Percentiles rank a stretch among this genome's conserved stretches.
These are phyloP conservation scores for Aristolochia contorta DNA, from an alignment of 164 flowering plant species.

Conservation along the genomic window DNA sequence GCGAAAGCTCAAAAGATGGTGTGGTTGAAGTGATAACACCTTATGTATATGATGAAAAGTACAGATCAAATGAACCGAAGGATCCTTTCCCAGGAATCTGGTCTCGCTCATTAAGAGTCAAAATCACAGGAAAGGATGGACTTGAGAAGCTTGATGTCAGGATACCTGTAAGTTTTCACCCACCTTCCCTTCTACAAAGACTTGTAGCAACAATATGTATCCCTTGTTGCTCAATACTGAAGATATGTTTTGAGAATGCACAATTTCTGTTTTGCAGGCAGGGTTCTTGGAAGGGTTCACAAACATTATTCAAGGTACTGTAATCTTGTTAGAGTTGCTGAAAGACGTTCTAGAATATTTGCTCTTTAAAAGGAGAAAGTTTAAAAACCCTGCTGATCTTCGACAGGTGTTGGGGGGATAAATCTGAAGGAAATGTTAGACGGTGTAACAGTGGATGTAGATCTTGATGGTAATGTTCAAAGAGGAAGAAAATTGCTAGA, in stretches of 20 bases:
- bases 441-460: conserved; percentile 53
- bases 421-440: conserved; percentile 70
- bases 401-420: conserved; percentile 74
- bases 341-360: background rate
- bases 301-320: conserved; percentile 79
- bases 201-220: background rate
- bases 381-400: background rate
- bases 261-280: conserved; percentile 41
- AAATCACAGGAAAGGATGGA: conserved; percentile 86
- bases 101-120: conserved; percentile 80
- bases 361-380: background rate
- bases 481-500: conserved; percentile 68
- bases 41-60: conserved; percentile 30
- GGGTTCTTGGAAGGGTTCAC: conserved; percentile 90
- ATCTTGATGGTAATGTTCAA: background rate
- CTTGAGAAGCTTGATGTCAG: conserved; percentile 82
- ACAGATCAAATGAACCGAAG: conserved; percentile 41
- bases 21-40: conserved; percentile 73
- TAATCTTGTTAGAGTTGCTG: background rate
- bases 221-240: background rate
- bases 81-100: conserved; percentile 57
- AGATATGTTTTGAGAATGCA: background rate
- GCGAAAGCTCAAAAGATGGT: conserved; percentile 33
- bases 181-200: background rate
- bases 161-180: conserved; percentile 63